Evolutionary conservation across 2,329 filamentous ascomycete genomes (phyloP), one percentile per base, ranked within the genome.

Genomic region (Colletotrichum cordylinicola): DNA sequence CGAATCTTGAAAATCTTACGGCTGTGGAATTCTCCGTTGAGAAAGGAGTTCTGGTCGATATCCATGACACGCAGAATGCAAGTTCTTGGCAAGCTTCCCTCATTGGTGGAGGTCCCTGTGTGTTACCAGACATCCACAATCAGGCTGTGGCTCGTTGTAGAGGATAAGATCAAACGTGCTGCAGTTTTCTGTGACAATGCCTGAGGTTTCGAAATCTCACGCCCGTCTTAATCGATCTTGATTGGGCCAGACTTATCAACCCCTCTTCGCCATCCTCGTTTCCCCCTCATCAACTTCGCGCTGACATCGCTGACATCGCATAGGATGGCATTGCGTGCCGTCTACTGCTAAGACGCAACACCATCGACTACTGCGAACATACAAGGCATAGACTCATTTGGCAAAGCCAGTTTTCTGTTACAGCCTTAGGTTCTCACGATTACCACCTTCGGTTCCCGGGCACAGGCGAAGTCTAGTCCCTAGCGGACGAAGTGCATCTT

Each of bases 271-370:
- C 39, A 21, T 48, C 39, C 39, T n/a, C 39, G 37, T 48, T n/a
- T 18, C 2, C 39, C 18, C 39, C 39, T 48, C 39, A 2, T n/a
- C 39, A 48, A 7, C 18, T 0, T 48, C 39, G 18, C 0, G 39
- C 18, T 0, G 39, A 0, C 18, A 48, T n/a, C 0, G 39, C 18
- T 0, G 39, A 0, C 18, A 48, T n/a, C 39, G 0, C 9, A n/a
- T 0, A 0, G 18, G n/a, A 48, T 48, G 39, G 39, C 39, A 48
- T 0, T n/a, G 3, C 0, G 4, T 48, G 1, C 39, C 1, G 2
- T 7, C 39, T n/a, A 2, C 39, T 48, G 18, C 18, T n/a, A 1
- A n/a, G 2, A 6, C 39, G 1, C 18, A 4, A 10, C 39, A 1
- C 4, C 8, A 10, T 10, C 39, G 2, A 8, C 18, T n/a, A n/a